These are phyloP conservation scores for Austropuccinia psidii DNA, from an alignment of 1,284 basidiomycete genomes.

Conservation along the genomic window DNA sequence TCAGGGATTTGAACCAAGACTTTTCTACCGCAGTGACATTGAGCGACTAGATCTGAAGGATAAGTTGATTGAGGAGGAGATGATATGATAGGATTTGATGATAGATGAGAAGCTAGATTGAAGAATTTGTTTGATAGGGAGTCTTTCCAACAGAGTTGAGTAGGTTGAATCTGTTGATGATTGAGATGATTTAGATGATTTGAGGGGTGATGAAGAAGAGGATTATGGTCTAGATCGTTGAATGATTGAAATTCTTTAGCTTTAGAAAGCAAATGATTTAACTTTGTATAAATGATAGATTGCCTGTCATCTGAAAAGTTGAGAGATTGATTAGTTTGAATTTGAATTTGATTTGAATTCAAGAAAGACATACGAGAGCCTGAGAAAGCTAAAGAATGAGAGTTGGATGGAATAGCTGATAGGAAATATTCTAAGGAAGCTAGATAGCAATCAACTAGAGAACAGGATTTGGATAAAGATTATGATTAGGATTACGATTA, in stretches of 20 bases:
- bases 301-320: background rate
- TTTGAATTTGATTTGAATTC: too few species aligned
- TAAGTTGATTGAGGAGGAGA: too few species aligned
- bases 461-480: background rate
- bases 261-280: background rate
- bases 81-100: too few species aligned
- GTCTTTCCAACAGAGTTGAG: background rate
- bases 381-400: too few species aligned
- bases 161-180: background rate
- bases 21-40: slow-evolving; percentile 19
- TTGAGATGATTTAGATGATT: too few species aligned
- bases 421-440: slow-evolving; percentile 22
- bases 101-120: background rate
- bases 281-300: slow-evolving; percentile 11
- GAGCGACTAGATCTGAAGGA: slow-evolving; percentile 2
- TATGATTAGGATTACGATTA: background rate
- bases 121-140: background rate
- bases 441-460: slow-evolving; percentile 18
- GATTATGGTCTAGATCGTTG: background rate
- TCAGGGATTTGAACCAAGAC: slow-evolving; percentile 20
- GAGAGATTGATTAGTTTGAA: too few species aligned
- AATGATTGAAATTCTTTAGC: slow-evolving; percentile 8
- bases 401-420: slow-evolving; percentile 3
- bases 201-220: background rate
- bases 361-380: too few species aligned